A percentile compares a stretch with the other conserved stretches of the same genome.
phyloP scores from a whole-genome alignment of 2,329 filamentous ascomycete species.

The Clonostachys byssicola region DNA sequence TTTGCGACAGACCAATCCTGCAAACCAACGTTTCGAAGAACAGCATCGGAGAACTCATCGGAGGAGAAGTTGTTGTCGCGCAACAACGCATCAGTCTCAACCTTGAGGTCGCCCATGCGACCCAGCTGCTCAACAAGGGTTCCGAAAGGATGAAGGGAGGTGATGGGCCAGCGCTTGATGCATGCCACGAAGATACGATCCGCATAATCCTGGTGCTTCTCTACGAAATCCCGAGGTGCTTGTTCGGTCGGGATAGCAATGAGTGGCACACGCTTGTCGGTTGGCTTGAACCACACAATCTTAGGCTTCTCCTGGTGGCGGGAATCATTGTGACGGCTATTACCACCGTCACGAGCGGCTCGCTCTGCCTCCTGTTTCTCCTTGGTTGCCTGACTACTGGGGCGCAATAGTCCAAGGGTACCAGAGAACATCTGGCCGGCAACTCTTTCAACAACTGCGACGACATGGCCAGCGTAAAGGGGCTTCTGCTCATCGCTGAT shows the following conservation, averaged over 20 bases:
- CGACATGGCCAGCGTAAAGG: conserved; percentile 92
- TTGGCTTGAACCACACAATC: conserved; percentile 99
- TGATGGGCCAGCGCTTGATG: conserved; percentile 99
- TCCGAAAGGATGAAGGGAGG: conserved; percentile 97
- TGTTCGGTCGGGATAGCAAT: conserved; percentile 99
- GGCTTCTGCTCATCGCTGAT: conserved; percentile 98
- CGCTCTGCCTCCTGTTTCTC: conserved; percentile 99
- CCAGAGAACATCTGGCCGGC: conserved; percentile 99
- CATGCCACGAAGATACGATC: conserved; percentile 98
- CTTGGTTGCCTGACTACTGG: conserved; percentile 97
- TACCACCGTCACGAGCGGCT: conserved; percentile 78
- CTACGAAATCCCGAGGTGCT: conserved; percentile 94
- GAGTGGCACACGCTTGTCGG: conserved; percentile 95
- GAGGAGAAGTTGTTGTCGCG: conserved; percentile 98
- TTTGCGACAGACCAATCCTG: conserved; percentile 86
- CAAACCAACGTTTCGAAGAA: conserved; percentile 85
- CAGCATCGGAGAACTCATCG: conserved; percentile 96
- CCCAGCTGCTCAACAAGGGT: conserved; percentile 96
- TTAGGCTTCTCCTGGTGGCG: conserved; percentile 92
- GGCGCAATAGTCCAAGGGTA: conserved; percentile 87
- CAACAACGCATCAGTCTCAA: conserved; percentile 94
- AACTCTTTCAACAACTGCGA: conserved; percentile 94
- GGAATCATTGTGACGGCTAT: conserved; percentile 68
- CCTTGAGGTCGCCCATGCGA: conserved; percentile 94
- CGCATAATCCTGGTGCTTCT: conserved; percentile 96